Conservation (phyloP, 225 moss, liverwort and hornwort species). For the Marchantia paleacea region DNA sequence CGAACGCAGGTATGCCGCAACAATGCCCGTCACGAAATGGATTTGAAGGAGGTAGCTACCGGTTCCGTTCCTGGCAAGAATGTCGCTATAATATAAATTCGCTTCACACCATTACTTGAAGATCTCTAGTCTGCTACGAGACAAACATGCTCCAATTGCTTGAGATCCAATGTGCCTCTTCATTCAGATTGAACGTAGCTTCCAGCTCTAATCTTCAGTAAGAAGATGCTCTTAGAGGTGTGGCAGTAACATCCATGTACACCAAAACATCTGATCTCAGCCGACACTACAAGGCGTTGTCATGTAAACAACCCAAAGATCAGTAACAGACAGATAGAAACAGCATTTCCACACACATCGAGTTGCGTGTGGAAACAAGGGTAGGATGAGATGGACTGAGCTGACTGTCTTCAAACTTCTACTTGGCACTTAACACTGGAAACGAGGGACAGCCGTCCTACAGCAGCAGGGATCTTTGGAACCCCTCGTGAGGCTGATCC, state of each 20-base stretch:
- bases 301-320: slow-evolving; percentile 1
- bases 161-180: slow-evolving; percentile 1
- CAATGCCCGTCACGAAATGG: too few relatives aligned
- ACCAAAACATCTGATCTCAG: neutral
- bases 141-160: neutral
- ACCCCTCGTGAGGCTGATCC: slow-evolving; percentile 1
- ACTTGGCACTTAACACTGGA: neutral
- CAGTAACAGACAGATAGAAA: neutral
- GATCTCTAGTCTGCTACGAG: neutral
- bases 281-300: slow-evolving; percentile 3
- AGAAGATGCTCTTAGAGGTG: slow-evolving; percentile 11
- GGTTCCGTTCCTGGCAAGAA: neutral
- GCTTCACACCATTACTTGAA: slow-evolving; percentile 4
- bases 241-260: slow-evolving; percentile 7
- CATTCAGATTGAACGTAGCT: neutral
- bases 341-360: neutral
- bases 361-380: neutral
- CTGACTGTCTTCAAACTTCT: slow-evolving; percentile 10
- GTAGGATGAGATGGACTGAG: neutral
- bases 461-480: neutral
- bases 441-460: slow-evolving; percentile 10
- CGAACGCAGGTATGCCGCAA: neutral
- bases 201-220: slow-evolving; percentile 14
- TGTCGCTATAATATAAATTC: neutral
- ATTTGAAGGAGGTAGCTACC: neutral